phyloP scores from a whole-genome alignment of 352 stramenopile species.

The Phytophthora kernoviae region DNA sequence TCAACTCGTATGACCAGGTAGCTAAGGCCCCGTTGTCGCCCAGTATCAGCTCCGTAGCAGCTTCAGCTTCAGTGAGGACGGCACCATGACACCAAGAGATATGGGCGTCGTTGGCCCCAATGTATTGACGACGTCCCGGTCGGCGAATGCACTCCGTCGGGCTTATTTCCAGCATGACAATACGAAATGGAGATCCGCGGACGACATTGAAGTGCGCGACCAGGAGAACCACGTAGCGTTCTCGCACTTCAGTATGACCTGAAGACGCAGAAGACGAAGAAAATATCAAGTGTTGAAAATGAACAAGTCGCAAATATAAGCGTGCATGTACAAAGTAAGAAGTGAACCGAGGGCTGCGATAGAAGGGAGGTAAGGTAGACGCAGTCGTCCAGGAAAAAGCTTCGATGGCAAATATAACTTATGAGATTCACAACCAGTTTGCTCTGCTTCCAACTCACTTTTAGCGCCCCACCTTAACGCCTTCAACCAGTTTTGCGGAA shows the following conservation, averaged over 20 bases:
- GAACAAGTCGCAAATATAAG: constrained; percentile 6
- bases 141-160: constrained; percentile 37
- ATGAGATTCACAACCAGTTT: neutral
- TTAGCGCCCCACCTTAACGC: no score
- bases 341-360: neutral
- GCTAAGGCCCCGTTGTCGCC: constrained; percentile 32
- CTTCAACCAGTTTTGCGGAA: no score
- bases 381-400: neutral
- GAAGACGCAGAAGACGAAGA: constrained; percentile 6
- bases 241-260: constrained; percentile 60
- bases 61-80: constrained; percentile 41
- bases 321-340: constrained; percentile 27
- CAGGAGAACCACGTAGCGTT: constrained; percentile 53
- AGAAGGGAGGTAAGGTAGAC: neutral
- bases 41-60: constrained; percentile 35
- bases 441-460: no score
- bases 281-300: constrained; percentile 6
- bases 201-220: constrained; percentile 16
- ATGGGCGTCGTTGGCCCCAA: constrained; percentile 15
- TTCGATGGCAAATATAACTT: neutral
- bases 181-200: constrained; percentile 9
- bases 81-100: constrained; percentile 27
- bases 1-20: constrained; percentile 52
- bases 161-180: constrained; percentile 39
- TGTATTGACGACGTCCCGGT: constrained; percentile 33